Base-by-base conservation (phyloP, 2,329 filamentous ascomycete genomes). In the Xylaria sp. region DNA sequence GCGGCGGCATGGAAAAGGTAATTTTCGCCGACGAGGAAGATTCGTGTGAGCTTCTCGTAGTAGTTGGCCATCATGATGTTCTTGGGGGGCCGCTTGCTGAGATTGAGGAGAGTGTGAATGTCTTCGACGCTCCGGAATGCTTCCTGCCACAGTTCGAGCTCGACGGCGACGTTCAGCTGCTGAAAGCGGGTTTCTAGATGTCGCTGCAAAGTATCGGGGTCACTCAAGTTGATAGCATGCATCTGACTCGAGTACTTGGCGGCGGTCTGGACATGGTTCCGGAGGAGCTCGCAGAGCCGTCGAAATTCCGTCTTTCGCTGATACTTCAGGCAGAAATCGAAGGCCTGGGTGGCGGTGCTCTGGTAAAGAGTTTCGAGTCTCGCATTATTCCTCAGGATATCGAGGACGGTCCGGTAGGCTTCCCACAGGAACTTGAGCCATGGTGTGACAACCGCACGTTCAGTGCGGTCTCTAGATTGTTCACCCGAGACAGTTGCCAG, bases 11-110 rank as follows among this genome's bases (percentile, higher is more conserved):
- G 94, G 87, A 99, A 99, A 42, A 99, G 87, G 74, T 97, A 97
- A 82, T 99, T 99, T 78, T 97, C 94, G 74, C 93, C 96, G 63
- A 97, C 94, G 60, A 99, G 85, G 83, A 99, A 99, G 74, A 99
- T 99, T 62, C 92, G 87, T 39, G 94, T 97, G 54, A 99, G 87
- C 80, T 97, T 97, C 83, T 99, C 94, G 76, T 97, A 99, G 83
- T 99, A 99, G 81, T 97, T 99, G 77, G 94, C 94, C 94, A 99
- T 99, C 94, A 99, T 97, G 71, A 97, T 83, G 73, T 97, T 97
- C 88, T 97, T 97, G 50, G 94, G 89, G 38, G 92, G 92, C 51
- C 94, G 90, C 85, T 97, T 97, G 88, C 93, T 97, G 66, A 97
- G 84, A 79, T 89, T 97, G 64, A 99, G 86, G 50, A 99, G 85